These are phyloP conservation scores for Metrosideros polymorpha DNA, from an alignment of 441 rosid genomes.

Conservation along the genomic window DNA sequence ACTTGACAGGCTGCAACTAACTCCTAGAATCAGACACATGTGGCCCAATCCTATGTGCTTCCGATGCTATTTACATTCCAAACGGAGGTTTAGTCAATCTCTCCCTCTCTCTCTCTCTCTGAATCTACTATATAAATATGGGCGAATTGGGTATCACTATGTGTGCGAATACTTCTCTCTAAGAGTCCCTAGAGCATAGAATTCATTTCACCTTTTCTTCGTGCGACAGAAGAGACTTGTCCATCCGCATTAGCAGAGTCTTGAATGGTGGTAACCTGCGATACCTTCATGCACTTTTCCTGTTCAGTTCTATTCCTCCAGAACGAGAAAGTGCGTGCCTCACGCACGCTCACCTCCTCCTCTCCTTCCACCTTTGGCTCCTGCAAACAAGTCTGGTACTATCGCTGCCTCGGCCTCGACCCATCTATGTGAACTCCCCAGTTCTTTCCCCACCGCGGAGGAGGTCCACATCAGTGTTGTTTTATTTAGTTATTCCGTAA, in stretches of 20 bases:
- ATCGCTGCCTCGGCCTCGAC: slow-evolving; percentile 13
- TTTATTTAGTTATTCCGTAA: background rate
- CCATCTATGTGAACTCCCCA: background rate
- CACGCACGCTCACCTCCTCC: background rate
- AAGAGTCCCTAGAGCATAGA: background rate
- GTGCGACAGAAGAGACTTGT: background rate
- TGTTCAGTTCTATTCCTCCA: background rate
- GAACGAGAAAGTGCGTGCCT: background rate
- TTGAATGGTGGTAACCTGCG: slow-evolving; percentile 14
- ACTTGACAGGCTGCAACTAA: background rate
- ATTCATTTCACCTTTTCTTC: background rate
- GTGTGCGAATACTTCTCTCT: background rate
- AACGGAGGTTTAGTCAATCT: background rate
- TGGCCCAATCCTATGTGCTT: background rate
- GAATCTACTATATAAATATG: background rate
- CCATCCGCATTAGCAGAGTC: background rate
- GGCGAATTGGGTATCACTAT: background rate
- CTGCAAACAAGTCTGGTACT: slow-evolving; percentile 8
- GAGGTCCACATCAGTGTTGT: background rate
- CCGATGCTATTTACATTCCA: background rate
- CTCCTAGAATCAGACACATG: background rate
- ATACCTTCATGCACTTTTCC: background rate
- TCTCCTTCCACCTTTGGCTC: slow-evolving; percentile 1
- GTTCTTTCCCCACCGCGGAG: background rate
- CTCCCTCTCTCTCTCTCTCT: background rate